Conservation (phyloP, 371 early-diverging fungal genomes). For the Parasitella parasitica region DNA sequence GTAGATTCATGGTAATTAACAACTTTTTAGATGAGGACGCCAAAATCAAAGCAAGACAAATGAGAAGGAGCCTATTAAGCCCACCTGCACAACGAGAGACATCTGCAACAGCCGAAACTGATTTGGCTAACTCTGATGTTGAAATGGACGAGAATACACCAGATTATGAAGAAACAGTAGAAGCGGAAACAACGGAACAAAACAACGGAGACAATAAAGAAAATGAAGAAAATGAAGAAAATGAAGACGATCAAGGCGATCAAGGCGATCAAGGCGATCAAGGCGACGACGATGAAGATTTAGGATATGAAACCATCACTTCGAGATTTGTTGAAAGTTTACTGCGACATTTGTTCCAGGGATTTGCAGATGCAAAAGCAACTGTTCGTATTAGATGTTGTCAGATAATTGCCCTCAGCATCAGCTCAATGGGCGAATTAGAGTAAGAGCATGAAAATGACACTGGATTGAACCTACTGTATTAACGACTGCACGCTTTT, state of each 20-base stretch:
- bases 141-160: background rate
- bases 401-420: constrained; percentile 75
- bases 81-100: background rate
- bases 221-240: background rate
- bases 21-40: background rate
- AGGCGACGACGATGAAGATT: constrained; percentile 33
- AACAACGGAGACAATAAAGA: too few species aligned
- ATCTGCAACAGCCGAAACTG: background rate
- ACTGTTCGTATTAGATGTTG: constrained; percentile 76
- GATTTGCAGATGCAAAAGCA: constrained; percentile 74
- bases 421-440: constrained; percentile 77
- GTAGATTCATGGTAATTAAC: background rate
- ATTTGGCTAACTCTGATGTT: background rate
- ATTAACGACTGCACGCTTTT: background rate
- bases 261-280: too few species aligned
- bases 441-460: constrained; percentile 54
- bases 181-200: constrained; percentile 19
- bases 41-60: background rate
- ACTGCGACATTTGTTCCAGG: constrained; percentile 68
- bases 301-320: constrained; percentile 57
- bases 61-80: background rate
- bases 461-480: background rate
- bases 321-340: constrained; percentile 73
- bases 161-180: constrained; percentile 1
- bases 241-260: constrained; percentile 27